phyloP scores from a whole-genome alignment of 176 grass and related monocot species.

The Eragrostis nindensis region DNA sequence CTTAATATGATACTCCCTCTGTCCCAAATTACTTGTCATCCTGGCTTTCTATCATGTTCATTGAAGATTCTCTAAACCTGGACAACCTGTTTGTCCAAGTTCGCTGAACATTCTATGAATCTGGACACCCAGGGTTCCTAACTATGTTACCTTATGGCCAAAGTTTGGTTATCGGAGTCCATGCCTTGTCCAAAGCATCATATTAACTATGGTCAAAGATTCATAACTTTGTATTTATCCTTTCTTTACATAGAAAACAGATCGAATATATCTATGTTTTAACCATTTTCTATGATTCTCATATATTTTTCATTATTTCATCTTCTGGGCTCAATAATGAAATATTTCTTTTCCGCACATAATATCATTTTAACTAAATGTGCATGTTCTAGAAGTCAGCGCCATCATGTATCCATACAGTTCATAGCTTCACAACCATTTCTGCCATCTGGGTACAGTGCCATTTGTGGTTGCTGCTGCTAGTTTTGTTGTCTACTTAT shows the following conservation, averaged over 20 bases:
- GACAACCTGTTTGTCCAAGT: no score
- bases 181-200: not conserved
- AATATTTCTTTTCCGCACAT: not conserved
- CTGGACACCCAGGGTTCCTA: no score
- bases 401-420: not conserved
- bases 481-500: constrained; percentile 8
- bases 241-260: not conserved
- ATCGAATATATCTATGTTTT: no score
- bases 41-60: no score
- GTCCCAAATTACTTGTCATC: no score
- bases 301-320: not conserved
- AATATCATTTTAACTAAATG: not conserved
- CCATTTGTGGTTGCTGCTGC: not conserved
- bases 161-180: not conserved
- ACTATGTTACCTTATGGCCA: not conserved
- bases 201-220: not conserved
- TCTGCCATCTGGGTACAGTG: not conserved
- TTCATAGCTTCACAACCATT: constrained; percentile 2
- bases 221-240: constrained; percentile 29
- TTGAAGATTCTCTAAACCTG: no score
- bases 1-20: no score
- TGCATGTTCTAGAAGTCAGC: not conserved
- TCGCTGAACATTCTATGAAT: no score
- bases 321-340: not conserved
- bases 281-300: not conserved